Percentiles rank a stretch among this genome's conserved stretches.
Conservation (phyloP, 148 eudicot species). For the Vaccinium corymbosum region DNA sequence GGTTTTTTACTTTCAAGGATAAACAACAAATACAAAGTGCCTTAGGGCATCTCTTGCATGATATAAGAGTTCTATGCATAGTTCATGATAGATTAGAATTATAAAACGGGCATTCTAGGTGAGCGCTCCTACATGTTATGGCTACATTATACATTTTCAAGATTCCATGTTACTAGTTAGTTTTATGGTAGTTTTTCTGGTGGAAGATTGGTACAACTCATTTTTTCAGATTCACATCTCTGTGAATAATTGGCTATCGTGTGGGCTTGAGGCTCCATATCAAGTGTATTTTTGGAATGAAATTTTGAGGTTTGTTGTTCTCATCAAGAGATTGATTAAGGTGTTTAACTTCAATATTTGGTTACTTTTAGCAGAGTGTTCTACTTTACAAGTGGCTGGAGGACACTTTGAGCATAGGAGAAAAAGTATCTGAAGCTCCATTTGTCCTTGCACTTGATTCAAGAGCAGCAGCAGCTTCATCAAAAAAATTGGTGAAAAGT, state of each 20-base stretch:
- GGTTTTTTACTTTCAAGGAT: not conserved
- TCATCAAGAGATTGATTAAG: conserved; percentile 1
- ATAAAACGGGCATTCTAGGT: not conserved
- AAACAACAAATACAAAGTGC: not conserved
- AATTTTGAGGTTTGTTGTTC: not conserved
- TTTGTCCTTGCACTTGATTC: conserved; percentile 49
- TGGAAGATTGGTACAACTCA: not conserved
- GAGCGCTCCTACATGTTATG: not conserved
- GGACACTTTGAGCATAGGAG: conserved; percentile 71
- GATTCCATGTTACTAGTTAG: not conserved
- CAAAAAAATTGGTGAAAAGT: conserved; percentile 18
- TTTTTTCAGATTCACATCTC: not conserved
- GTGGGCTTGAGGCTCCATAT: not conserved
- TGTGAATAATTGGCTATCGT: not conserved
- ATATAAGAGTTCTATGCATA: not conserved
- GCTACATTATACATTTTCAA: not conserved
- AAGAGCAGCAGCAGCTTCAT: conserved; percentile 19
- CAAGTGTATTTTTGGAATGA: not conserved
- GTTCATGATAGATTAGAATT: not conserved
- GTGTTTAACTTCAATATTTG: not conserved
- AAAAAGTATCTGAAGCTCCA: conserved; percentile 51
- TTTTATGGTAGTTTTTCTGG: not conserved
- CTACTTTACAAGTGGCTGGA: conserved; percentile 82
- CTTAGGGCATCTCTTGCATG: not conserved
- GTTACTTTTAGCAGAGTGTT: conserved; percentile 42